Evolutionary conservation across 2,329 filamentous ascomycete genomes (phyloP), one percentile per base, ranked within the genome.

Genomic region (Monilinia vaccinii-corymbosi): DNA sequence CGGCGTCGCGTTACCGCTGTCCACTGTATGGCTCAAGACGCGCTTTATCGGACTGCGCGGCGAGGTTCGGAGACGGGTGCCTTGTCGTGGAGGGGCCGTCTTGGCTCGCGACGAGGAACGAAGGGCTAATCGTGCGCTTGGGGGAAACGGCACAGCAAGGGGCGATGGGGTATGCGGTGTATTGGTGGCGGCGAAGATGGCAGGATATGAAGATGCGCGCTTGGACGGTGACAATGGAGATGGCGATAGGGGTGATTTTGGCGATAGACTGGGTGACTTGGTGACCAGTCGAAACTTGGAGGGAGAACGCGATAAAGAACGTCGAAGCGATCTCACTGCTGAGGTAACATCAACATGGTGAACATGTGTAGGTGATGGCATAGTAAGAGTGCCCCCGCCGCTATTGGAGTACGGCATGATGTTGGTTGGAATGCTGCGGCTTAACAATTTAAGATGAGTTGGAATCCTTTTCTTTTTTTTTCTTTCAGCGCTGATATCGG

Each of bases 241-340:
- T 32, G 85, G 83, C 28, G 85, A 85, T 47, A 84, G 75, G 40
- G 81, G 79, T 49, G 81, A 82, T 51, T 78, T 79, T 49, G 77
- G 75, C 59, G 84, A 82, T 64, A 72, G 66, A 60, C 67, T 71
- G 25, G 71, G 68, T 34, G 71, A 70, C 61, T 70, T 72, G 14
- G 76, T 78, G 66, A 83, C 77, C 57, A 95, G 77, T 60, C 83
- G 81, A 72, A 94, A 93, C 73, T 94, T 96, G 36, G 93, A 96
- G 13, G 93, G 93, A n/a, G 93, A 97, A 68, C 91, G 84, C 60
- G 92, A 97, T 64, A 97, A 80, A 31, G 93, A 96, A 67, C 91
- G 88, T 65, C 92, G 83, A 61, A 97, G 79, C 69, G 91, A 89
- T 71, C 90, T 84, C 64, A 96, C 88, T 61, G 89, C 87, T 55